A percentile compares a stretch with the other conserved stretches of the same genome.
Conservation (phyloP, 352 stramenopile species). For the Albugo laibachii region DNA sequence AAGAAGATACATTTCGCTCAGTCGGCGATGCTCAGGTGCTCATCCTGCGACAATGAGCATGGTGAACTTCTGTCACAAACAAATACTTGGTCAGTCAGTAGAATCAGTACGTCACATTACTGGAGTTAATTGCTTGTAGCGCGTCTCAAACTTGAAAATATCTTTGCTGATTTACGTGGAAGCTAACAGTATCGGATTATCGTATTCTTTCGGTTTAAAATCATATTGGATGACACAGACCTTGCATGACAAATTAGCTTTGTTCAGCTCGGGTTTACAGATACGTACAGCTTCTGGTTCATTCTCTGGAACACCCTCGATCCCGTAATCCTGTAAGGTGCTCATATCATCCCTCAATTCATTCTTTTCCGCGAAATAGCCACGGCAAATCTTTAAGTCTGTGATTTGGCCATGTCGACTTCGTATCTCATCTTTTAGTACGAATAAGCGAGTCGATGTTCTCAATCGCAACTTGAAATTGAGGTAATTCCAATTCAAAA, state of each 20-base stretch:
- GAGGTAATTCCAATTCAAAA: constrained; percentile 44
- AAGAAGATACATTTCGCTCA: too few species aligned
- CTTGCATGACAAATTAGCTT: constrained; percentile 5
- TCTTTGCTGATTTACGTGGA: too few species aligned
- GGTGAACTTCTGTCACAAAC: too few species aligned
- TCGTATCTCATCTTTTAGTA: constrained; percentile 31
- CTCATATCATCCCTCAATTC: constrained; percentile 28
- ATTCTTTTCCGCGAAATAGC: constrained; percentile 29
- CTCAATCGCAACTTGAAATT: constrained; percentile 32
- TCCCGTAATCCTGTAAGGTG: constrained; percentile 24
- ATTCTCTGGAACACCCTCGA: constrained; percentile 18
- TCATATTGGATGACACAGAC: constrained; percentile 35
- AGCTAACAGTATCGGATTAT: constrained; percentile 30
- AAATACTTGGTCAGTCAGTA: too few species aligned
- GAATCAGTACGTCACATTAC: too few species aligned
- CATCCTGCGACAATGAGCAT: too few species aligned
- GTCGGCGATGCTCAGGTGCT: too few species aligned
- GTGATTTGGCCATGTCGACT: constrained; percentile 26
- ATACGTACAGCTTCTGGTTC: constrained; percentile 18
- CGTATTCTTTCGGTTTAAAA: constrained; percentile 39
- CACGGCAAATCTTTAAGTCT: constrained; percentile 35
- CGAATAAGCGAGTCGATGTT: constrained; percentile 26
- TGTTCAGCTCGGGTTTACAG: not conserved
- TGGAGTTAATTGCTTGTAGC: too few species aligned
- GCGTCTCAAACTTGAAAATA: too few species aligned